A percentile compares a stretch with the other conserved stretches of the same genome.
phyloP scores from a whole-genome alignment of 805 yeast genomes.

The Saturnispora hagleri region DNA sequence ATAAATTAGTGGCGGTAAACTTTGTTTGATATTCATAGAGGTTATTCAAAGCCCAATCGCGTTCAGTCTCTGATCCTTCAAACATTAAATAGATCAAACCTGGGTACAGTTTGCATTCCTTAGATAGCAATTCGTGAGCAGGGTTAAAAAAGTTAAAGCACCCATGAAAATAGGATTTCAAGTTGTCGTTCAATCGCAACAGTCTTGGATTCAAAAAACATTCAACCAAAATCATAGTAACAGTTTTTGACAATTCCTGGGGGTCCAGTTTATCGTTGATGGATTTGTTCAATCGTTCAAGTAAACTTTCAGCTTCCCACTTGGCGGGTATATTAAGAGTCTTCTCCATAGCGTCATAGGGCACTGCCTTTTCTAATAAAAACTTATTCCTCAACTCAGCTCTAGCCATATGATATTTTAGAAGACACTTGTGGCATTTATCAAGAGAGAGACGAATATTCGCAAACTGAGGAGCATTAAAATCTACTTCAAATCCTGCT shows the following conservation, averaged over 20 bases:
- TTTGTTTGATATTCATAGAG: slow-evolving; percentile 18
- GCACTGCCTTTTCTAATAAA: slow-evolving; percentile 35
- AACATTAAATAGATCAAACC: slow-evolving; percentile 47
- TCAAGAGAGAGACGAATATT: slow-evolving; percentile 28
- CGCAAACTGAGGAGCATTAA: slow-evolving; percentile 26
- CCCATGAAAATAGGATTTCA: slow-evolving; percentile 31
- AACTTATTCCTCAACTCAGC: slow-evolving; percentile 44
- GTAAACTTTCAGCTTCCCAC: slow-evolving; percentile 22
- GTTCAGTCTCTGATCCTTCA: slow-evolving; percentile 41
- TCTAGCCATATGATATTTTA: slow-evolving; percentile 44
- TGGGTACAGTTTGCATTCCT: slow-evolving; percentile 30
- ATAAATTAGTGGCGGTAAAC: slow-evolving; percentile 17
- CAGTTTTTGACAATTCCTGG: slow-evolving; percentile 8
- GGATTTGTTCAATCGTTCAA: slow-evolving; percentile 12
- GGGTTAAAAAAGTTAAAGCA: slow-evolving; percentile 23
- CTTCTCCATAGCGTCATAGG: slow-evolving; percentile 16
- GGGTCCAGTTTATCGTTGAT: slow-evolving; percentile 17
- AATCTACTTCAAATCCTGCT: slow-evolving; percentile 14
- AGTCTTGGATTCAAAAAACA: slow-evolving; percentile 46
- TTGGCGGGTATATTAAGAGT: slow-evolving; percentile 18
- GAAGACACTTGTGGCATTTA: slow-evolving; percentile 46
- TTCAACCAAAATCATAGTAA: slow-evolving; percentile 33
- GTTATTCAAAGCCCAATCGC: slow-evolving; percentile 38
- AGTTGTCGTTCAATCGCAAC: slow-evolving; percentile 30
- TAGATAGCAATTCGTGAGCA: slow-evolving; percentile 9